Percentiles rank a stretch among this genome's conserved stretches.
These are phyloP conservation scores for Calonectria hawksworthii DNA, from an alignment of 2,329 filamentous ascomycete species.

Conservation along the genomic window DNA sequence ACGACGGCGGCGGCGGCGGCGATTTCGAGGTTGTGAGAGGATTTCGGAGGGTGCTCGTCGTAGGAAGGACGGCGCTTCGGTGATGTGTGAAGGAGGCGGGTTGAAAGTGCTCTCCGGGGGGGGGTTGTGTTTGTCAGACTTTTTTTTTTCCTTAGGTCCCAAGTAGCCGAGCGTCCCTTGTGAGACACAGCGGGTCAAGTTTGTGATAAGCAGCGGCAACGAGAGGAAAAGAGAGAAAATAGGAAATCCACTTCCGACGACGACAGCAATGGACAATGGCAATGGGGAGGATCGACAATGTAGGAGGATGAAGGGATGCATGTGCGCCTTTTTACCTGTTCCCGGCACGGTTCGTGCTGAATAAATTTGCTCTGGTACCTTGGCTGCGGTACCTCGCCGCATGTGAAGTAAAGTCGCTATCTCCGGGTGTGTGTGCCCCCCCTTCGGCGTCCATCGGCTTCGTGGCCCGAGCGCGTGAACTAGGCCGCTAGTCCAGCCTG, in stretches of 20 bases:
- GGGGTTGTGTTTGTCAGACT: slow-evolving; percentile 30
- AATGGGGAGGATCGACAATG: slow-evolving; percentile 11
- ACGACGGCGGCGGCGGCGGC: background rate
- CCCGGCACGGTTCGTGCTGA: slow-evolving; percentile 33
- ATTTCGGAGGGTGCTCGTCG: background rate
- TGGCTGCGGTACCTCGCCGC: slow-evolving; percentile 25
- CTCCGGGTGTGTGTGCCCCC: slow-evolving; percentile 39
- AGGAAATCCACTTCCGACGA: slow-evolving; percentile 8
- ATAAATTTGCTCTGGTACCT: slow-evolving; percentile 37
- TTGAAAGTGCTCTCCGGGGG: background rate
- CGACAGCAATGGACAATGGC: slow-evolving; percentile 17
- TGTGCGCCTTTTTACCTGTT: slow-evolving; percentile 45
- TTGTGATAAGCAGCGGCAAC: slow-evolving; percentile 3
- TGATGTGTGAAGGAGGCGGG: background rate
- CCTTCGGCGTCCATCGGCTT: slow-evolving; percentile 37
- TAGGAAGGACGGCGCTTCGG: slow-evolving; percentile 7
- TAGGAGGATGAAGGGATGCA: slow-evolving; percentile 10
- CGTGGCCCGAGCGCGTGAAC: slow-evolving; percentile 39
- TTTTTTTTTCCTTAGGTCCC: slow-evolving; percentile 30
- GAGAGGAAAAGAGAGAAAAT: background rate
- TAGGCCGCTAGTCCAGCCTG: slow-evolving; percentile 29
- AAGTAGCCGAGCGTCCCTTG: slow-evolving; percentile 13
- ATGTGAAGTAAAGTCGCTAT: slow-evolving; percentile 48
- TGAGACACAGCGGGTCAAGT: slow-evolving; percentile 14
- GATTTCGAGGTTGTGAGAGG: background rate